Evolutionary conservation across 345 rosid species (phyloP), one percentile per base, ranked within the genome.

Genomic region (Arabis hirsuta): DNA sequence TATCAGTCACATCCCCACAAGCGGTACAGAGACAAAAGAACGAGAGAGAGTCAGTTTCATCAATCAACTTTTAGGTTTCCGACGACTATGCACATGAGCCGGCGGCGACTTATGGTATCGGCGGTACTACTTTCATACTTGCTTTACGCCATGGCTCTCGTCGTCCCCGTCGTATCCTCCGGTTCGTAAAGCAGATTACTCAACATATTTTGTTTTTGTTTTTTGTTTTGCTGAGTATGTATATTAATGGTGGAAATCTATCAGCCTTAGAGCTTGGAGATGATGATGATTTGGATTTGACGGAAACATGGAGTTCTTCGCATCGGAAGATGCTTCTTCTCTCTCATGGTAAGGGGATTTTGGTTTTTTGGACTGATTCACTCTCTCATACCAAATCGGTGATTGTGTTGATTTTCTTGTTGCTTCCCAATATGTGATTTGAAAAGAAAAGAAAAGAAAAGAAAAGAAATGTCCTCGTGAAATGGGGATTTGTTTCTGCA

Each of bases 311-410:
- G 10, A 24, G 13, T 3, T 14, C 55, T 56, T 46, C 65, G 13
- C 86, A 86, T 63, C 88, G 95, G 66, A 91, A 84, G 72, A 81
- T 87, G 64, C 90, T 84, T 53, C 72, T 19, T 56, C 78, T 51
- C 52, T 74, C 73, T 74, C 62, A 46, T 43, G 83, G 87, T 84
- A 78, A 53, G 74, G 20, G 12, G 19, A 14, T 56, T 56, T 44
- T 46, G 19, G 11, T 56, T 56, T 44, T 46, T 31, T 60, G 12
- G 48, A 44, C 38, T 34, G 38, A 6, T 34, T 7, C 38, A 34
- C 38, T 5, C 36, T 36, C 41, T 36, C 10, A 29, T 27, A 53
- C 63, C 63, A 44, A 54, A 72, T 62, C 69, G 7, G 38, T 73
- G 65, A 65, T 9, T 56, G 70, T 64, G 76, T 63, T 52, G 52